Evolutionary conservation across 2,329 filamentous ascomycete species (phyloP).

Genomic region (Seiridium cupressi): DNA sequence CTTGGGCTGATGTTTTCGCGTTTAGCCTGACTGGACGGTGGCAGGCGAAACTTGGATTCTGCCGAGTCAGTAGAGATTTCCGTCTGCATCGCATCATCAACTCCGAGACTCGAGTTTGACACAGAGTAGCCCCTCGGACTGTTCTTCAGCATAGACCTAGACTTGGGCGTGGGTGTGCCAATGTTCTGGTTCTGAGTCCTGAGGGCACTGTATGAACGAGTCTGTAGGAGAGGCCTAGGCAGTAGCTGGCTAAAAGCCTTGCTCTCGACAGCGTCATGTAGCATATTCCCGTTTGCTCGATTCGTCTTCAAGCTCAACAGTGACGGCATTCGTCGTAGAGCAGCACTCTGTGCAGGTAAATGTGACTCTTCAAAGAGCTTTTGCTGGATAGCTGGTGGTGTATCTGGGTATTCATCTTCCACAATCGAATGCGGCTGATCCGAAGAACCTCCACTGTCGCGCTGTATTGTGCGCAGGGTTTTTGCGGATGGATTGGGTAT

Average conservation of each 20-base stretch:
- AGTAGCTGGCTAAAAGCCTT: conserved; percentile 2
- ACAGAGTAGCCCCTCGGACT: conserved; percentile 8
- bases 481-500: neutral
- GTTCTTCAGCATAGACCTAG: conserved; percentile 13
- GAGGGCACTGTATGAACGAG: conserved; percentile 15
- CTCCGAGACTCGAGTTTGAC: conserved; percentile 13
- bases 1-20: conserved; percentile 23
- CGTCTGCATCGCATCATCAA: conserved; percentile 12
- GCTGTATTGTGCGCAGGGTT: neutral
- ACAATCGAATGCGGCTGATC: too few relatives aligned
- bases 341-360: too few relatives aligned
- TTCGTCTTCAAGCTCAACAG: conserved; percentile 2
- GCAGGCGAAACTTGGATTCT: conserved; percentile 12
- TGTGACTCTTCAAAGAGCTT: too few relatives aligned
- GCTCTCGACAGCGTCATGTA: neutral
- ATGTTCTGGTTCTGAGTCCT: conserved; percentile 10
- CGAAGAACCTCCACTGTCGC: neutral
- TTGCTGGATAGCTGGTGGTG: too few relatives aligned
- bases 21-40: conserved; percentile 6
- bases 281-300: neutral
- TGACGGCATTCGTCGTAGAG: too few relatives aligned
- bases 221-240: conserved; percentile 10
- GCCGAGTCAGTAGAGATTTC: conserved; percentile 13
- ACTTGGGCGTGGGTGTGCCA: conserved; percentile 5
- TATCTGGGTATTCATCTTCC: too few relatives aligned